Base-by-base conservation (phyloP, 768 basidiomycete species). In the Auricularia heimuer region DNA sequence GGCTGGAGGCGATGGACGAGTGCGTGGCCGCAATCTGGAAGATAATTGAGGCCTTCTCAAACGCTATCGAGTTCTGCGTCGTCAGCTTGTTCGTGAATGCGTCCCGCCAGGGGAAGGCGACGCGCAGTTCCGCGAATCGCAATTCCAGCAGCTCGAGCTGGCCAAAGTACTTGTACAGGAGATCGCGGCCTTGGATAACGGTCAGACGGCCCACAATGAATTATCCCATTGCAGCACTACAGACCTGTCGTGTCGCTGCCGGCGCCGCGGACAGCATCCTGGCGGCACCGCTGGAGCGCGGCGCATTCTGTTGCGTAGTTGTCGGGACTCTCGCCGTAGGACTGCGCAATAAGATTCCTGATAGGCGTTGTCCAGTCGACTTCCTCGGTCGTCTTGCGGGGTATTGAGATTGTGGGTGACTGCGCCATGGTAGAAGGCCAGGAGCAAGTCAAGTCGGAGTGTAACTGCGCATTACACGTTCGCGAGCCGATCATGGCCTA, bases 131-230 rank as follows among this genome's bases (percentile, higher is more conserved):
- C 8, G 96, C 86, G 78, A 99, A 99, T 44, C 97, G 87, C 63
- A 99, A 83, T 73, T 99, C 97, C 47, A 99, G 86, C 3, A 98
- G 85, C 72, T 99, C 97, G 54, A 99, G 87, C 75, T 99, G 97
- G 42, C 97, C 96, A 78, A 98, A 99, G 79, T 99, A 99, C 77
- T 97, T 98, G 88, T 96, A 98, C 54, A 99, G 81, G 24, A 98
- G 81, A 78, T 98, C 96, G 61, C 95, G 83, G 12, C 89, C 95
- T 88, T 72, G 61, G 7, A 47, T 42, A 58, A 62, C 42, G 67
- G 51, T 61, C 33, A 35, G 63, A 39, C 29, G 29, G 29, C 29
- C 29, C 3, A 29, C 29, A 29, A 35, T 29, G 11, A 3, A 34
- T 39, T 10, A 29, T 42, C 18, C 69, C 65, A 92, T 42, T 14